Evolutionary conservation across 805 yeast species (phyloP).

Genomic region (Yarrowia porcina): DNA sequence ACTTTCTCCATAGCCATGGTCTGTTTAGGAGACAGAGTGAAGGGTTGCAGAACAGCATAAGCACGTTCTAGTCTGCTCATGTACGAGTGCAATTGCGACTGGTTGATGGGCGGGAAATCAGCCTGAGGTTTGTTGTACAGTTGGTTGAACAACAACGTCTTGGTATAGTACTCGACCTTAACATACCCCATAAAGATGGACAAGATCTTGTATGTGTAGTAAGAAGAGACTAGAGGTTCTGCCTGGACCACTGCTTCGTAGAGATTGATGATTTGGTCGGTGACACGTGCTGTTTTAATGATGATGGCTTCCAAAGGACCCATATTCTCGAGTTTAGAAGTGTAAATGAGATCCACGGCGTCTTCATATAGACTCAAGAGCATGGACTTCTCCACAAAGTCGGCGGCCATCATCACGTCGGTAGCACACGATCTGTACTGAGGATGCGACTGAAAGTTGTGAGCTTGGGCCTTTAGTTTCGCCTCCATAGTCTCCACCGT

Average conservation of each 20-base stretch:
- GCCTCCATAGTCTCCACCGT: not conserved
- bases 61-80: slow-evolving; percentile 3
- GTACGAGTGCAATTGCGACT: slow-evolving; percentile 1
- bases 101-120: not conserved
- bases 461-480: not conserved
- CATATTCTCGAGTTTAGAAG: not conserved
- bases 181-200: slow-evolving; percentile 19
- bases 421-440: not conserved
- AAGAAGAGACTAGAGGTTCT: slow-evolving; percentile 1
- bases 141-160: not conserved
- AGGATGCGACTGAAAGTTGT: slow-evolving; percentile 15
- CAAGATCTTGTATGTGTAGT: slow-evolving; percentile 12
- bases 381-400: slow-evolving; percentile 12
- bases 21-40: slow-evolving; percentile 3
- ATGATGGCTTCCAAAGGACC: not conserved
- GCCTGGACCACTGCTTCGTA: slow-evolving; percentile 2
- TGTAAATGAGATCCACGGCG: not conserved
- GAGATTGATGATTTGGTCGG: not conserved
- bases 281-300: not conserved
- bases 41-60: not conserved
- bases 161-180: slow-evolving; percentile 18
- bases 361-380: slow-evolving; percentile 1
- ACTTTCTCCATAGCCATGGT: slow-evolving; percentile 12
- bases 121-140: not conserved
- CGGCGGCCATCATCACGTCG: slow-evolving; percentile 15